Evolutionary conservation across 139 green algal species (phyloP), one percentile per base, ranked within the genome.

Genomic region (Pycnococcus provasolii): DNA sequence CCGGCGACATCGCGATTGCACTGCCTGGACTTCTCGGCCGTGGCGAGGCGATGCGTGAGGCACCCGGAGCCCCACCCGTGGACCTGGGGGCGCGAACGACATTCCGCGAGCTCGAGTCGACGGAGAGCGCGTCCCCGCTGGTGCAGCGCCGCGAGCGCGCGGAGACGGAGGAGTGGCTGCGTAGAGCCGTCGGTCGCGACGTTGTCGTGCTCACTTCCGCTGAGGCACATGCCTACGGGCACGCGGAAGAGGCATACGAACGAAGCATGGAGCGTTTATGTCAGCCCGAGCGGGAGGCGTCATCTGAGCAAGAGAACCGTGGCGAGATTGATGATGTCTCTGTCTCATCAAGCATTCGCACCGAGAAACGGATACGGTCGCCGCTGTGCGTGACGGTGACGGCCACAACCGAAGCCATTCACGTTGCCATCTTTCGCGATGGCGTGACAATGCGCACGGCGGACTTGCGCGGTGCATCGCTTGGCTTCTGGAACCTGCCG

Each of bases 341-440:
- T 9, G 55, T 26, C 26, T 26, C 26, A 26, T 26, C 26, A 26
- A 26, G 26, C 26, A 26, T 26, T 26, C 26, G 26, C 26, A 26
- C 26, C 26, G 26, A 26, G 26, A 26, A 26, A 26, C 26, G 26
- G 26, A 26, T 26, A 26, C 26, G 26, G 26, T 26, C 26, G 26
- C 26, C 26, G 26, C 26, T 26, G 26, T 26, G 26, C 26, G 26
- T 26, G 26, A 26, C 26, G 26, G 62, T 68, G 1, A 57, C 62
- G 4, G 62, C 62, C 15, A 45, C 44, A 5, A 46, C 45, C 44
- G 62, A 68, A 40, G 55, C 44, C 54, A 50, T 74, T 3, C 42
- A 54, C 48, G 63, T 66, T 46, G 70, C 70, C 44, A 26, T 78
- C 8, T 78, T 73, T 43, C 52, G 73, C 37, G 66, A 73, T 42